A percentile compares a stretch with the other conserved stretches of the same genome.
phyloP scores from a whole-genome alignment of 805 yeast genomes.

The Candida silvatica region DNA sequence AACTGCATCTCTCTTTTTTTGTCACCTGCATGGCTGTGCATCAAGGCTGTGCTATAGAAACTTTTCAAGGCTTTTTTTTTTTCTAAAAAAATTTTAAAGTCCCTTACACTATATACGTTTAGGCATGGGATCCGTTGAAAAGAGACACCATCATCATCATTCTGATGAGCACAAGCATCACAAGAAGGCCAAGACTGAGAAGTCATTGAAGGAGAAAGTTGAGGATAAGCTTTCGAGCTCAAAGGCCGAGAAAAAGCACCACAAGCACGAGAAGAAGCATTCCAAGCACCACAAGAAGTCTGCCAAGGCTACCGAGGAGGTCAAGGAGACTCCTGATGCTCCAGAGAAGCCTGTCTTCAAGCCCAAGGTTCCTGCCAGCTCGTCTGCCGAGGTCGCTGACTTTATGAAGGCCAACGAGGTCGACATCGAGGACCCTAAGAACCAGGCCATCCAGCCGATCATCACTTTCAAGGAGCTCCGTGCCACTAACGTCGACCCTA shows the following conservation, averaged over 20 bases:
- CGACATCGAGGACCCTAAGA: slow-evolving; percentile 60
- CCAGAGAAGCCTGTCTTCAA: background rate
- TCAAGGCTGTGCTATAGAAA: too few relatives aligned
- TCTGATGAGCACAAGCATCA: slow-evolving; percentile 16
- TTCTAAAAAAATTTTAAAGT: too few relatives aligned
- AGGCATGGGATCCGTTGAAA: too few relatives aligned
- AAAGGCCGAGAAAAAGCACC: background rate
- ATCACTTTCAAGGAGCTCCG: slow-evolving; percentile 55
- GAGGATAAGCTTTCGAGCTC: background rate
- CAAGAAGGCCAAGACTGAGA: slow-evolving; percentile 21
- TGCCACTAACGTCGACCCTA: slow-evolving; percentile 35
- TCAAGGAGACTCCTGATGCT: slow-evolving; percentile 26
- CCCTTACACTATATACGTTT: too few relatives aligned
- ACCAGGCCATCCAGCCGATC: slow-evolving; percentile 53
- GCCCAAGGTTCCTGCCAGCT: background rate
- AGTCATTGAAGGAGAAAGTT: slow-evolving; percentile 6
- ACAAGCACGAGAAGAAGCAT: slow-evolving; percentile 3
- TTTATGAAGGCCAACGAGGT: slow-evolving; percentile 71
- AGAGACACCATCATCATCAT: slow-evolving; percentile 14
- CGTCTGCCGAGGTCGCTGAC: slow-evolving; percentile 35
- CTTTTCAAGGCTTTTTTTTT: too few relatives aligned
- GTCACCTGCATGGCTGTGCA: too few relatives aligned
- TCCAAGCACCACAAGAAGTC: slow-evolving; percentile 18
- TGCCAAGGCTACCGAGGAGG: slow-evolving; percentile 28
- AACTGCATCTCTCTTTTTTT: too few relatives aligned